Base-by-base conservation (phyloP, 1,139 yeast genomes). In the Saccharomyces pastorianus region DNA sequence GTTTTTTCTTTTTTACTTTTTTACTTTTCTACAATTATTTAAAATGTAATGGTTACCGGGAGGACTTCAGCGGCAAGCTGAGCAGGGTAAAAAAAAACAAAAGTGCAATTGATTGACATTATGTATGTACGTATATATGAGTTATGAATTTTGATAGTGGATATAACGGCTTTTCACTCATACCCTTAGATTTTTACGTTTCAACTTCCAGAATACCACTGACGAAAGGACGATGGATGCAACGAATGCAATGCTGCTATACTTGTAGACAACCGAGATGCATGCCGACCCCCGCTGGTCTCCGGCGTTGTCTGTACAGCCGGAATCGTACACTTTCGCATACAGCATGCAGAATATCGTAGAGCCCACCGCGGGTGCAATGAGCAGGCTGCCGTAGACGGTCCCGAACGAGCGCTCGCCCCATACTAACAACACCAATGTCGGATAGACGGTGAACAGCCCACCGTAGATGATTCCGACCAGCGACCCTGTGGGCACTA, bases 321-420 rank as follows among this genome's bases (percentile, higher is more conserved):
- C 56, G 1, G 64, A 31, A 63, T 90, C 96, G 60, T 80, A 84
- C 29, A 82, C 73, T 31, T 71, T 67, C 0, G 96, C 97, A 68
- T 86, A 91, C 23, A 84, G 62, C 55, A 87, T 65, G 2, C 96
- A 93, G 64, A 79, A 88, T 1, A 80, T 61, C 6, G 88, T 76
- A 0, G 95, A 78, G 1, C 97, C 96, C 2, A 89, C 61, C 0
- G 98, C 97, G 0, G 98, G 97, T 0, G 96, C 96, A 34, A 88
- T 76, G 81, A 91, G 83, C 65, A 89, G 88, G 31, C 88, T 76
- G 2, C 98, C 98, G 91, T 96, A 93, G 1, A 95, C 86, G 2
- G 96, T 86, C 0, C 98, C 98, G 67, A 93, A 83, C 51, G 88
- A 80, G 54, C 87, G 91, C 41, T 88, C 81, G 0, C 98, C 97